Evolutionary conservation across 805 yeast genomes (phyloP), one percentile per base, ranked within the genome.

Genomic region (Saccharomycopsis amapae): DNA sequence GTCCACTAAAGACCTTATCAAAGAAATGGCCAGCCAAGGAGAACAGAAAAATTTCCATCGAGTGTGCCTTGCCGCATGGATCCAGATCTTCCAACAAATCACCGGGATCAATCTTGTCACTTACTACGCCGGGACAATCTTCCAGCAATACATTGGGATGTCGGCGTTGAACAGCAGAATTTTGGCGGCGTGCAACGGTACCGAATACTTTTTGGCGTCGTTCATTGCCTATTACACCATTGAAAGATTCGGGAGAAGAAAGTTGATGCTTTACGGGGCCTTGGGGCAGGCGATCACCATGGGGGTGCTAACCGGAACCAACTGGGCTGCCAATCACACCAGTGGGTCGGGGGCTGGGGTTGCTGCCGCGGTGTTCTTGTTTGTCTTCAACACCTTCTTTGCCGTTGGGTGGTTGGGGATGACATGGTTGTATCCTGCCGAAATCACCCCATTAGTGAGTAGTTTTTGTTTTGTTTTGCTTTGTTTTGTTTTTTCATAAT

Each of bases 21-120:
- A 62, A 63, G 78, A 62, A 40, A 51, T 69, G 28, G 57, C 65
- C 48, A 55, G 62, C 24, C 69, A 69, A 36, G 79, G 79, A 23
- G 76, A 76, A 58, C 69, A 77, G 39, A 84, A 79, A 62, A 79
- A 79, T 57, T 64, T 78, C 55, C 75, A 72, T 58, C 67, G 83
- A 66, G 75, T 76, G 66, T 48, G 74, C 37, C 64, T 80, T 49
- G 85, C 85, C 55, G 66, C 81, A 2, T 76, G 83, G 12, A 63
- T 80, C 20, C 85, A 79, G 63, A 78, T 79, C 55, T 75, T 76
- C 72, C 83, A 78, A 65, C 85, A 80, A 62, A 73, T 79, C 56
- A 73, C 81, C 42, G 86, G 86, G 55, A 75, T 82, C 62, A 80
- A 80, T 54, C 80, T 82, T 35, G 78, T 79, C 52, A 77, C 78